Evolutionary conservation across 768 basidiomycete genomes (phyloP).

Genomic region (Tulasnella sp.): DNA sequence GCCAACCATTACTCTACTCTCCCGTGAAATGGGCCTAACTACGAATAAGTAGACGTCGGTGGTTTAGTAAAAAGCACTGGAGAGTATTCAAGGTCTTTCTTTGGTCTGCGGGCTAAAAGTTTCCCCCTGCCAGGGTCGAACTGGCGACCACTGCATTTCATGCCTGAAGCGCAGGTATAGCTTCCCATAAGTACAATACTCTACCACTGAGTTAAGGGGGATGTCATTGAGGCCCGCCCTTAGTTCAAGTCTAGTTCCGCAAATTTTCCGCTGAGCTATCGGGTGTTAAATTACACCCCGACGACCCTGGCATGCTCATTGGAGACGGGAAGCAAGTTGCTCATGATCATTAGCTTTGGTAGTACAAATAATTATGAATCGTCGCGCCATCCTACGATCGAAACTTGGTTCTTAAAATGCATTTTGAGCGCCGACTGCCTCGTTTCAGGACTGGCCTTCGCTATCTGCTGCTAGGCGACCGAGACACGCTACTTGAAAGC

Average conservation of each 20-base stretch:
- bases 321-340: not conserved
- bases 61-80: not conserved
- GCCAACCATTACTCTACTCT: not conserved
- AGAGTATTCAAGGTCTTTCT: not conserved
- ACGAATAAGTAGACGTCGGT: not conserved
- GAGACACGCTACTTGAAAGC: not conserved
- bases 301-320: not conserved
- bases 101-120: not conserved
- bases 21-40: not conserved
- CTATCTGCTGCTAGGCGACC: not conserved
- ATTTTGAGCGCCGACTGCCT: not conserved
- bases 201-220: constrained; percentile 26
- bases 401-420: not conserved
- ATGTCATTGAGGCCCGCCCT: not conserved
- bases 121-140: constrained; percentile 25
- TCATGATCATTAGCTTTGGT: not conserved
- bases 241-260: not conserved
- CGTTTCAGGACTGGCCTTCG: not conserved
- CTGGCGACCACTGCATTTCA: constrained; percentile 24
- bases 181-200: constrained; percentile 24
- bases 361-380: not conserved
- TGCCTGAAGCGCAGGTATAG: not conserved
- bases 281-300: not conserved
- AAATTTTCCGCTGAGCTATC: not conserved
- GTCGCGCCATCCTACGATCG: not conserved